Conservation (phyloP, 768 basidiomycete genomes). For the Pleurotus platypus region DNA sequence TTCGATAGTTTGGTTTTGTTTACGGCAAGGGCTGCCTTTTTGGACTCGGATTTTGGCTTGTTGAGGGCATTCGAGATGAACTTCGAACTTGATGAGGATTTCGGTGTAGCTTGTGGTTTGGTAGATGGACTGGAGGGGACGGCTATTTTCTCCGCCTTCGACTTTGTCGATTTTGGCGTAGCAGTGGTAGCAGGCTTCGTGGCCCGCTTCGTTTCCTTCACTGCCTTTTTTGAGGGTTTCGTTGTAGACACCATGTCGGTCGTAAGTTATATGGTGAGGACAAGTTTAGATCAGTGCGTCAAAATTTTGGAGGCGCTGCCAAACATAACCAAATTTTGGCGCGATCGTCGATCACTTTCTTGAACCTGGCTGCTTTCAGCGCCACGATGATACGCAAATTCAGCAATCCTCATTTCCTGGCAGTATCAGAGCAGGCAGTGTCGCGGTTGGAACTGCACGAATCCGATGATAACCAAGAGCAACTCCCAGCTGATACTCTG, state of each 20-base stretch:
- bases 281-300: background rate
- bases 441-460: background rate
- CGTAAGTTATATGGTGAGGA: background rate
- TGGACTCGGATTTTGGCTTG: background rate
- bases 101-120: background rate
- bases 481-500: background rate
- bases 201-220: background rate
- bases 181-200: background rate
- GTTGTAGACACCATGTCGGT: background rate
- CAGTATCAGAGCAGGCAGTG: background rate
- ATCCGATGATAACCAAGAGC: background rate
- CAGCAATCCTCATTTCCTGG: slow-evolving; percentile 4
- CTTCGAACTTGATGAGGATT: background rate
- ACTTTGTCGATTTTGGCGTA: background rate
- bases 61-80: slow-evolving; percentile 4
- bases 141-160: background rate
- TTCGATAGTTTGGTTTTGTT: background rate
- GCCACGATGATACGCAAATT: background rate
- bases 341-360: background rate
- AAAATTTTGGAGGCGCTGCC: background rate
- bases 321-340: background rate
- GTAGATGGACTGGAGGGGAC: background rate
- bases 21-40: background rate
- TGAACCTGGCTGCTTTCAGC: background rate
- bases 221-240: background rate